phyloP scores from a whole-genome alignment of 148 eudicot species.

The Camellia granthamiana region DNA sequence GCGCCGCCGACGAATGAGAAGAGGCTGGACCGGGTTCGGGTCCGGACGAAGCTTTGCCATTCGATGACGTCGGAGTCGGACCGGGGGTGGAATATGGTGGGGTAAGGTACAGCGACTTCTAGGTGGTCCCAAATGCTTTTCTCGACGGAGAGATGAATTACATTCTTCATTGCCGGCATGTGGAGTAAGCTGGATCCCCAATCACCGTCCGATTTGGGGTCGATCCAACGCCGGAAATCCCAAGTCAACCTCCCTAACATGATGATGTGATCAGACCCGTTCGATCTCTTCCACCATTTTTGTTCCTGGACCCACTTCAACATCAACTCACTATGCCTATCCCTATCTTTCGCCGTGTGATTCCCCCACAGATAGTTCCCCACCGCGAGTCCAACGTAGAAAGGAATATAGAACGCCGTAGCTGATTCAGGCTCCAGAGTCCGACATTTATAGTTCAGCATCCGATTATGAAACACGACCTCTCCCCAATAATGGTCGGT shows the following conservation, averaged over 20 bases:
- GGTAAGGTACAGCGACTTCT: conserved; percentile 70
- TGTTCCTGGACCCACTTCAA: conserved; percentile 37
- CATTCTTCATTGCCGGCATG: conserved; percentile 54
- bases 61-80: conserved; percentile 28
- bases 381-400: conserved; percentile 62
- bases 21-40: conserved; percentile 33
- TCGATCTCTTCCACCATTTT: conserved; percentile 35
- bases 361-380: conserved; percentile 49
- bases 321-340: conserved; percentile 29
- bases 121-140: conserved; percentile 46
- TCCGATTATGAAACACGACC: conserved; percentile 50
- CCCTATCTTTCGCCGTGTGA: conserved; percentile 31
- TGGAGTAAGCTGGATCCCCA: conserved; percentile 71
- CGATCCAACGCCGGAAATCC: conserved; percentile 68
- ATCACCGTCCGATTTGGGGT: conserved; percentile 10
- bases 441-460: conserved; percentile 50
- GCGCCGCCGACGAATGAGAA: conserved; percentile 40
- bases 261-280: conserved; percentile 66
- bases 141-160: conserved; percentile 56
- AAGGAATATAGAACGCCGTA: conserved; percentile 61
- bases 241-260: conserved; percentile 69
- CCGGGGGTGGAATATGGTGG: conserved; percentile 82
- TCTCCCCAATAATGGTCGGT: conserved; percentile 70
- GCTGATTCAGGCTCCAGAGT: conserved; percentile 48
- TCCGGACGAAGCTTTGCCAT: conserved; percentile 62